A percentile compares a stretch with the other conserved stretches of the same genome.
phyloP scores from a whole-genome alignment of 768 basidiomycete genomes.

The Coprinellus micaceus region DNA sequence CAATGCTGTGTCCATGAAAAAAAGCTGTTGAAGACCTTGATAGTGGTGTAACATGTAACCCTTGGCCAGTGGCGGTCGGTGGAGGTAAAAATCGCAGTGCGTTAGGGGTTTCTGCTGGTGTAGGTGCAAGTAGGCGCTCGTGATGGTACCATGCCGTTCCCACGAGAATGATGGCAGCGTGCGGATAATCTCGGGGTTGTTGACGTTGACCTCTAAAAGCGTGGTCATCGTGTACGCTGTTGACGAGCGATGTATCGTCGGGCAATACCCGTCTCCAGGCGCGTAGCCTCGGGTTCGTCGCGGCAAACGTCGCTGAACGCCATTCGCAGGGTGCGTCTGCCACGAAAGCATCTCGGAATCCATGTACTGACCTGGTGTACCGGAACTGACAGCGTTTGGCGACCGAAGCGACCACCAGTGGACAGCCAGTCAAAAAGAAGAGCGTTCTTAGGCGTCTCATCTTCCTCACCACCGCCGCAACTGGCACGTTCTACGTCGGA shows the following conservation, averaged over 20 bases:
- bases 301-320: slow-evolving; percentile 44
- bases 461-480: slow-evolving; percentile 62
- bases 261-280: slow-evolving; percentile 10
- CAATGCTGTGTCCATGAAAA: no score
- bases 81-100: no score
- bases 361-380: slow-evolving; percentile 6
- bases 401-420: slow-evolving; percentile 43
- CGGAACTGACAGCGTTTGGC: slow-evolving; percentile 48
- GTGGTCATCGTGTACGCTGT: background rate
- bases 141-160: no score
- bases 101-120: no score
- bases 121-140: no score
- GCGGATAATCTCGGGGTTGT: slow-evolving; percentile 8
- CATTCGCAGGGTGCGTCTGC: slow-evolving; percentile 52
- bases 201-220: background rate
- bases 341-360: slow-evolving; percentile 5
- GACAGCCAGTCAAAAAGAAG: slow-evolving; percentile 50
- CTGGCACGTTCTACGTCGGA: slow-evolving; percentile 76
- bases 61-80: no score
- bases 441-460: slow-evolving; percentile 56
- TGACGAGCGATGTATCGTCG: slow-evolving; percentile 8
- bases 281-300: slow-evolving; percentile 7
- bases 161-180: background rate
- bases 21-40: no score
- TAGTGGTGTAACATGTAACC: no score